phyloP scores from a whole-genome alignment of 2,329 filamentous ascomycete species.

The Coniosporium tulheliwenetii region DNA sequence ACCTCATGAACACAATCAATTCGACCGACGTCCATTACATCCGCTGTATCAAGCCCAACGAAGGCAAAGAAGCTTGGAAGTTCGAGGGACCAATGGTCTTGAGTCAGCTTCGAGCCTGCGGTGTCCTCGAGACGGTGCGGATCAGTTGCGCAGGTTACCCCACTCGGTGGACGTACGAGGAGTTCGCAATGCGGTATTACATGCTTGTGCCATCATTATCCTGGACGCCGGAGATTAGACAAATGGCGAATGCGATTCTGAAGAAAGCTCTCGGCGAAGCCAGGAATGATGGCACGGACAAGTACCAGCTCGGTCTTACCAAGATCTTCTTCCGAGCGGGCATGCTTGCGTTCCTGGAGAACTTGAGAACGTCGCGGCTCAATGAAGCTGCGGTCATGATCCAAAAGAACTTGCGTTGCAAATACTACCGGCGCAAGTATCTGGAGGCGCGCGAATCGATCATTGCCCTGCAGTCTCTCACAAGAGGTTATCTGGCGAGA shows the following conservation, averaged over 20 bases:
- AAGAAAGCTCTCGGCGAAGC: slow-evolving; percentile 62
- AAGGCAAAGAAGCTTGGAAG: slow-evolving; percentile 91
- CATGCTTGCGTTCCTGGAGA: slow-evolving; percentile 97
- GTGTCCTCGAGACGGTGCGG: slow-evolving; percentile 94
- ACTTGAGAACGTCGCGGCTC: slow-evolving; percentile 73
- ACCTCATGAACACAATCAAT: slow-evolving; percentile 96
- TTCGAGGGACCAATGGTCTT: slow-evolving; percentile 98
- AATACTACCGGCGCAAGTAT: slow-evolving; percentile 87
- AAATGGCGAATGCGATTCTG: slow-evolving; percentile 88
- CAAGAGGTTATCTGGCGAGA: slow-evolving; percentile 64
- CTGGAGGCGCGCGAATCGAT: slow-evolving; percentile 74
- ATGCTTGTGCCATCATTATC: slow-evolving; percentile 82
- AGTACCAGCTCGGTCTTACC: slow-evolving; percentile 92
- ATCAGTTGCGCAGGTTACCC: slow-evolving; percentile 97
- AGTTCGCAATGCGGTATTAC: slow-evolving; percentile 95
- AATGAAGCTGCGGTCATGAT: slow-evolving; percentile 96
- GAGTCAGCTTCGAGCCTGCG: slow-evolving; percentile 90
- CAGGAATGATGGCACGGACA: slow-evolving; percentile 58
- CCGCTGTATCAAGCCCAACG: slow-evolving; percentile 96
- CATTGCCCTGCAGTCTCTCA: slow-evolving; percentile 61
- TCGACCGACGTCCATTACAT: slow-evolving; percentile 98
- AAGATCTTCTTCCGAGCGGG: slow-evolving; percentile 99
- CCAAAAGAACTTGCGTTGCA: slow-evolving; percentile 91
- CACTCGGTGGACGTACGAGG: slow-evolving; percentile 96
- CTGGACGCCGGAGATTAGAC: slow-evolving; percentile 86